Conservation (phyloP, 495 filamentous ascomycete species). For the Xanthoparmelia taractica region DNA sequence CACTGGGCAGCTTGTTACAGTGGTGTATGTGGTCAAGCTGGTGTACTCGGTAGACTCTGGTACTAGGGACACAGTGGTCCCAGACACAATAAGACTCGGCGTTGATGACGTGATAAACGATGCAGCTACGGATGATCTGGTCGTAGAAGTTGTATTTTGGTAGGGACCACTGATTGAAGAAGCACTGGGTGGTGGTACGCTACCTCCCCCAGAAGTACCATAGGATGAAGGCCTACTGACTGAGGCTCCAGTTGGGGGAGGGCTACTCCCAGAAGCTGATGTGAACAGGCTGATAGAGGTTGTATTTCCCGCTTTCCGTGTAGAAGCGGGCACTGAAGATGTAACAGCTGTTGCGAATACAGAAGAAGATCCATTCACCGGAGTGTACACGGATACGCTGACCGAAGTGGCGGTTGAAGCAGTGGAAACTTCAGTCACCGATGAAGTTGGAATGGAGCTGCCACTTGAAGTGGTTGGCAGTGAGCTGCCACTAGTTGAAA, state of each 20-base stretch:
- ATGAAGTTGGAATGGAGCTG: not conserved
- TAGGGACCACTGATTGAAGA: not conserved
- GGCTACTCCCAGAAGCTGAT: not conserved
- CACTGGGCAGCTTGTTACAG: constrained; percentile 13
- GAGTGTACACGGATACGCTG: not conserved
- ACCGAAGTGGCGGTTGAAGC: too few species aligned
- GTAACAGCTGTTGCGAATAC: not conserved
- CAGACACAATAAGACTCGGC: not conserved
- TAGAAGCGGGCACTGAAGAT: not conserved
- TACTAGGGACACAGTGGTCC: not conserved
- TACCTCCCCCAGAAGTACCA: not conserved
- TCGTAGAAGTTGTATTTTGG: not conserved
- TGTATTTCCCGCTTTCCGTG: not conserved
- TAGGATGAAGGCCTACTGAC: too few species aligned
- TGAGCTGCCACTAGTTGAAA: not conserved
- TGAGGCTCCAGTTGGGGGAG: not conserved
- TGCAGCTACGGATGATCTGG: not conserved
- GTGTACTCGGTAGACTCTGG: constrained; percentile 6
- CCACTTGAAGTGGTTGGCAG: not conserved
- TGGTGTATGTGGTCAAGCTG: constrained; percentile 12
- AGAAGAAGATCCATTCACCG: not conserved
- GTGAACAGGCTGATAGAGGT: not conserved
- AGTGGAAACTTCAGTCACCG: too few species aligned
- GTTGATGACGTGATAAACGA: not conserved
- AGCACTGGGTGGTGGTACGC: not conserved